Conservation (phyloP, 2,329 filamentous ascomycete genomes). For the Ceratocystis cacaofunesta region DNA sequence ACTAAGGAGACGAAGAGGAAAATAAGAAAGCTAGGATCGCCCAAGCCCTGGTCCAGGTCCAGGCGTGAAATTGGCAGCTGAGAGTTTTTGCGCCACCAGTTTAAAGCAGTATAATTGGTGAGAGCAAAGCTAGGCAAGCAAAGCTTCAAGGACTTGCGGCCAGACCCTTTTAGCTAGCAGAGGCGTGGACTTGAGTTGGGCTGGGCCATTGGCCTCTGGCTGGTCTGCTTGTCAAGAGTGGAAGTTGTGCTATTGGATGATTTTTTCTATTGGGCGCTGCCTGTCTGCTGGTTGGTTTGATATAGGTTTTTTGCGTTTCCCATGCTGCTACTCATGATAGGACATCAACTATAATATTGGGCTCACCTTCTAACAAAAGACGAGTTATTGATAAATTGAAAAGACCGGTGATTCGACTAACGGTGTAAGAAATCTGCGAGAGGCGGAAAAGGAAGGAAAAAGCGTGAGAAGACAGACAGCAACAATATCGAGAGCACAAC, state of each 20-base stretch:
- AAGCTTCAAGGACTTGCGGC: no score
- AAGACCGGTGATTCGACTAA: not conserved
- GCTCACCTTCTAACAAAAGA: slow-evolving; percentile 1
- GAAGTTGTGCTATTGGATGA: no score
- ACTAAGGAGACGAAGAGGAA: not conserved
- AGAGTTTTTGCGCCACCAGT: not conserved
- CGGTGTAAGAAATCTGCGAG: not conserved
- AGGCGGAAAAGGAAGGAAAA: not conserved
- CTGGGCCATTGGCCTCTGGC: not conserved
- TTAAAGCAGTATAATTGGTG: not conserved
- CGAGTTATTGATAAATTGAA: not conserved
- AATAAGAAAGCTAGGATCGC: slow-evolving; percentile 1
- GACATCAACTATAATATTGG: not conserved
- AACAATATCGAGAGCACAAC: not conserved
- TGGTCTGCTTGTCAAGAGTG: not conserved
- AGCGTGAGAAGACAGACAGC: not conserved
- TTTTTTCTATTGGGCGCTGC: no score
- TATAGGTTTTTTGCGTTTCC: no score
- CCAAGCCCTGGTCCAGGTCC: not conserved
- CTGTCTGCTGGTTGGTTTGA: no score
- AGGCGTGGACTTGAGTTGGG: no score
- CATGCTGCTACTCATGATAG: no score
- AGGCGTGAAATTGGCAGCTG: slow-evolving; percentile 4
- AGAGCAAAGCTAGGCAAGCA: no score
- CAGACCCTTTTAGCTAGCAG: no score